Percentiles rank a stretch among this genome's conserved stretches.
These are phyloP conservation scores for Globisporangium mamillatum DNA, from an alignment of 352 stramenopile genomes.

Conservation along the genomic window DNA sequence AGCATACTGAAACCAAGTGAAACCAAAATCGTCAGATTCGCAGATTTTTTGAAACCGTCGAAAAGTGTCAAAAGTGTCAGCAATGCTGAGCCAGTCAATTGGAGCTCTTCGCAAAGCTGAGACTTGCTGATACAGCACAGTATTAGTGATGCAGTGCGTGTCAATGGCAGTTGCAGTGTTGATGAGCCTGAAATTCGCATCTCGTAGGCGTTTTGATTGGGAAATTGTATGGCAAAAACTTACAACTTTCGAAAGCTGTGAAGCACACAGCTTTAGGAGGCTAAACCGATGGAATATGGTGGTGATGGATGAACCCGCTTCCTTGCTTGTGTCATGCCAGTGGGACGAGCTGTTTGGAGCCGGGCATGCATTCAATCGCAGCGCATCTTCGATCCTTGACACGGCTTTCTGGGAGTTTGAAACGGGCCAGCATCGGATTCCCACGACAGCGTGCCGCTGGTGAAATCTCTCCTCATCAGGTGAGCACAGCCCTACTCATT, in stretches of 20 bases:
- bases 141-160: background rate
- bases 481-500: background rate
- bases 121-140: background rate
- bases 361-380: background rate
- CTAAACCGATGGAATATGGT: background rate
- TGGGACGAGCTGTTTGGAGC: slow-evolving; percentile 7
- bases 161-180: background rate
- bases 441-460: background rate
- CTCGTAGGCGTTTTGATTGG: background rate
- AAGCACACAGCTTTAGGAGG: background rate
- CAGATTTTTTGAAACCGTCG: background rate
- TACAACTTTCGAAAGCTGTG: background rate
- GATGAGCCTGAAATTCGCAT: background rate
- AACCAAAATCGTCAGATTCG: background rate
- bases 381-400: slow-evolving; percentile 1
- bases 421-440: background rate
- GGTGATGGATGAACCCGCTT: slow-evolving; percentile 7
- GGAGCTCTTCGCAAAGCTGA: background rate
- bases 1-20: background rate
- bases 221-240: background rate
- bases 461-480: background rate
- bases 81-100: background rate
- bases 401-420: background rate
- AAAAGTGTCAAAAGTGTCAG: background rate
- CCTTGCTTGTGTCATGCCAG: background rate